A percentile compares a stretch with the other conserved stretches of the same genome.
Evolutionary conservation across 805 yeast genomes (phyloP).

Genomic region (Cyberlindnera subsufficiens): DNA sequence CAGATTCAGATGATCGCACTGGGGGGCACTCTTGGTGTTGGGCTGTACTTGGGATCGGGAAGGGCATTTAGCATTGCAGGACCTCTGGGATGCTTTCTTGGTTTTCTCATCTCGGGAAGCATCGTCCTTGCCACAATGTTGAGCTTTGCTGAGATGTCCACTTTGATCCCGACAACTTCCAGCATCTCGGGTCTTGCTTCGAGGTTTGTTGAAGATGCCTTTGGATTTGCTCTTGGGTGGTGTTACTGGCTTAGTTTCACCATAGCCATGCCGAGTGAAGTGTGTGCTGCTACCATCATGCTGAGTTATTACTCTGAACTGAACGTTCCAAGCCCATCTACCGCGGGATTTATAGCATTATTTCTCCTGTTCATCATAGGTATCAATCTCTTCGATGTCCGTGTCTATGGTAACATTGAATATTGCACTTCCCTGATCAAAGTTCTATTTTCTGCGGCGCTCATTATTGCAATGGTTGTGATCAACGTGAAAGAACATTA

Average conservation of each 20-base stretch:
- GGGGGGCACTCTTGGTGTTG: conserved; percentile 78
- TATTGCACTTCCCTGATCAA: conserved; percentile 56
- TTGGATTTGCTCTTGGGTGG: conserved; percentile 71
- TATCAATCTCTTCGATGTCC: conserved; percentile 61
- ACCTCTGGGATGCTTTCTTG: conserved; percentile 68
- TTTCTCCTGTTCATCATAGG: conserved; percentile 40
- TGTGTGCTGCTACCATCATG: conserved; percentile 76
- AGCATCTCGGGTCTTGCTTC: conserved; percentile 74
- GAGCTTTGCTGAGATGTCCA: conserved; percentile 77
- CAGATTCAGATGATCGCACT: conserved; percentile 75
- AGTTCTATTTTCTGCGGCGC: conserved; percentile 42
- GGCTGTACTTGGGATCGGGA: conserved; percentile 63
- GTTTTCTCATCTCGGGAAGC: conserved; percentile 58
- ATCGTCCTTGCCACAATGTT: conserved; percentile 64
- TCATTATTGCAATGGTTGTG: conserved; percentile 60
- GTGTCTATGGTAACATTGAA: conserved; percentile 71
- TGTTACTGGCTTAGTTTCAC: conserved; percentile 70
- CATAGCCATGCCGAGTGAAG: conserved; percentile 70
- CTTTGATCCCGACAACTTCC: conserved; percentile 71
- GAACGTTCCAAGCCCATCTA: conserved; percentile 39
- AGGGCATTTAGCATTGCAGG: conserved; percentile 71
- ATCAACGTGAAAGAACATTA: conserved; percentile 42
- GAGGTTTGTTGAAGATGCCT: conserved; percentile 71
- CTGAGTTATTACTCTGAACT: conserved; percentile 58
- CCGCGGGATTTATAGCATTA: conserved; percentile 65